Evolutionary conservation across 139 green algal species (phyloP), one percentile per base, ranked within the genome.

Genomic region (Eudorina sp.): DNA sequence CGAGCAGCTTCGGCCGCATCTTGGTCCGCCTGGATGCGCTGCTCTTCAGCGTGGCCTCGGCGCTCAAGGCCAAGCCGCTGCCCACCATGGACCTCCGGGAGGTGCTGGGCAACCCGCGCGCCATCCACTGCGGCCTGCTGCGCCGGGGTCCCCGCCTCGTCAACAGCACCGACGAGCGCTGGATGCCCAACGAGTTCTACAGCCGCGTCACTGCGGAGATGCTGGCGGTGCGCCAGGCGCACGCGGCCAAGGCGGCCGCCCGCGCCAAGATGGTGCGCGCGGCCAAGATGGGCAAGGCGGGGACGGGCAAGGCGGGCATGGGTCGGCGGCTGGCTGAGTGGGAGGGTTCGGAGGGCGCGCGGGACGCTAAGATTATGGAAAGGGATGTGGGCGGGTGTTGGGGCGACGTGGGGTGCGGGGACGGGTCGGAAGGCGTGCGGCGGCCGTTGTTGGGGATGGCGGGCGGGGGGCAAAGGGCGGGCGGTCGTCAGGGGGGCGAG

Each of bases 1-100:
- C 19, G 9, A 0, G 25, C 60, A 86, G 80, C 41, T 86, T 86
- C 41, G 80, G 80, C 1, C 41, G n/a, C 19, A n/a, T 64, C 31
- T 41, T 86, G 41, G 60, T 86, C 21, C 43, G 45, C 41, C 80
- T 86, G 41, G 80, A 86, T n/a, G 11, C 60, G 80, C 80, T 86
- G 40, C 62, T 86, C 19, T 76, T 86, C 45, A 38, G 11, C 19
- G 60, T 64, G n/a, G 80, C 60, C 1, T 43, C 31, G 8, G n/a
- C 41, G 1, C 60, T 86, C 41, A 14, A 43, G 14, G n/a, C 68
- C 36, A 66, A 14, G 60, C 80, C 80, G 45, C 80, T 86, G 60
- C 25, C 60, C 18, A n/a, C 60, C 8, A 14, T 48, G 2, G 31
- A 62, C 29, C 43, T 86, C 43, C 21, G 36, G 43, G 43, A 43